Base-by-base conservation (phyloP, 139 green algal genomes). In the Micromonas pusilla region DNA sequence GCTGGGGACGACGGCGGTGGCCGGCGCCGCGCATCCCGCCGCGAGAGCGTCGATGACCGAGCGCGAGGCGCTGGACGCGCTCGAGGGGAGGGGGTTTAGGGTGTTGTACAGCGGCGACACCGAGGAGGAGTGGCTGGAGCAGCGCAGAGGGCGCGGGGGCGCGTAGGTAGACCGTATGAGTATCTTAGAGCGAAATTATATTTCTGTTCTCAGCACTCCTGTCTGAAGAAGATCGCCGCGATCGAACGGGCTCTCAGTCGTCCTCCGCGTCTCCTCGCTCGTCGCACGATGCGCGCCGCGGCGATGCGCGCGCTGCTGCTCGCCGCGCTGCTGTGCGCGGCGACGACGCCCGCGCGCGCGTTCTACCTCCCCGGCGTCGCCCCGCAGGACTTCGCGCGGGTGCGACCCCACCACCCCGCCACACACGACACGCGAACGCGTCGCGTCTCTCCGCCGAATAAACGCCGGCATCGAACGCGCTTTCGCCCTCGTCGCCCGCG, bases 341-440 rank as follows among this genome's bases (percentile, higher is more conserved):
- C 45, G 45, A 9, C 16, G 9, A 57, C 9, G 9, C 45, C 45
- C 45, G 45, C 45, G 45, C 16, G 9, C 37, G 68, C 16, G 37
- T 98, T 98, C 79, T 98, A 98, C 54, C 78, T 98, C 36, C 94
- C 94, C 6, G 93, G 93, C 19, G 94, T 98, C 2, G 92, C 94
- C 3, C 94, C 94, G 0, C 86, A 93, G 30, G 74, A 70, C 5
- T 70, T 37, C 6, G 63, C 28, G 1, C 1, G 63, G 31, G 45
- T 57, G 16, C 45, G 45, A 9, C 9, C 45, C n/a, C 45, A 9
- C 45, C 45, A 23, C 45, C 45, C 45, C 45, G 16, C 45, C 45
- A 16, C 45, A 16, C 16, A 16, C 9, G 45, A 16, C 9, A 57
- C 45, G 9, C 45, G 9, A 57, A 16, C 9, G 9, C 45, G 45